Evolutionary conservation across 1,284 basidiomycete species (phyloP).

Genomic region (Puccinia sorghi): DNA sequence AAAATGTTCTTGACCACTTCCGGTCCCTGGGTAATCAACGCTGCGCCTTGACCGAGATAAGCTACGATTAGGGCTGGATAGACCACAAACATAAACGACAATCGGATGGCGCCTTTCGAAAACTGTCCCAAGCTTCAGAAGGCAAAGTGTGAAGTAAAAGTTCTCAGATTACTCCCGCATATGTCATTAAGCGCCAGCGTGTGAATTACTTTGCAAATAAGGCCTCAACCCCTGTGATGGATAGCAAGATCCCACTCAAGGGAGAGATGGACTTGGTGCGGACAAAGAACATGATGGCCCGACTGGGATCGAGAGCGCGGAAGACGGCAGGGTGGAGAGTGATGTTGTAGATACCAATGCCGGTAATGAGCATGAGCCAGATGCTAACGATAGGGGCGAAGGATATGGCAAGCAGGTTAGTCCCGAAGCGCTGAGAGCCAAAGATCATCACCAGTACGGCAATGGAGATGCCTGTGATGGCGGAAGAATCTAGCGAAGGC

Average conservation of each 20-base stretch:
- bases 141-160: not conserved
- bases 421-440: constrained; percentile 66
- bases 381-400: constrained; percentile 66
- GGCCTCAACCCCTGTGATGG: constrained; percentile 69
- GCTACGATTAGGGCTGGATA: constrained; percentile 68
- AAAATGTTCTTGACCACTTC: constrained; percentile 65
- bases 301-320: constrained; percentile 69
- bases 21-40: constrained; percentile 64
- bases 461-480: constrained; percentile 66
- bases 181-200: constrained; percentile 59
- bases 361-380: constrained; percentile 65
- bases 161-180: constrained; percentile 56
- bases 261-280: constrained; percentile 67
- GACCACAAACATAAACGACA: constrained; percentile 64
- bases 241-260: constrained; percentile 68
- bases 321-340: constrained; percentile 65
- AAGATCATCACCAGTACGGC: constrained; percentile 67
- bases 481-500: constrained; percentile 60
- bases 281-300: constrained; percentile 68
- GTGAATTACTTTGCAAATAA: constrained; percentile 66
- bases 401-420: constrained; percentile 62
- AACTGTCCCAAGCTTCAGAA: constrained; percentile 47
- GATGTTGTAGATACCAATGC: constrained; percentile 67
- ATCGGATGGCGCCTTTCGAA: constrained; percentile 57
- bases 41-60: constrained; percentile 70